phyloP scores from a whole-genome alignment of 179 eudicot genomes.

The Beta corolliflora region DNA sequence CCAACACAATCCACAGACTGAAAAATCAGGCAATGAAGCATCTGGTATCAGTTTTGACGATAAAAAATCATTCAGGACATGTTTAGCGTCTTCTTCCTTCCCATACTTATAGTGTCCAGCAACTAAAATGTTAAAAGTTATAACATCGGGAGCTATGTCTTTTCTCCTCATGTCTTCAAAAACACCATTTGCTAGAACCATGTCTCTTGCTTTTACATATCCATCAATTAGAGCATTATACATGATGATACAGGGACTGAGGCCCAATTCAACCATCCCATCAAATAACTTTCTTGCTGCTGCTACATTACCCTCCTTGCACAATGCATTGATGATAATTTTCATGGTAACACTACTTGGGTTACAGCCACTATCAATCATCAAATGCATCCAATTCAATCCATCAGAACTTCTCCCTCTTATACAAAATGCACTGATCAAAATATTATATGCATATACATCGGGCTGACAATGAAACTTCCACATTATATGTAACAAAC shows the following conservation, averaged over 20 bases:
- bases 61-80: constrained; percentile 57
- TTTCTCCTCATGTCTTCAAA: constrained; percentile 69
- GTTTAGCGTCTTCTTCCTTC: constrained; percentile 56
- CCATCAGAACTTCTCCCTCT: constrained; percentile 66
- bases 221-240: constrained; percentile 80
- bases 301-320: constrained; percentile 78
- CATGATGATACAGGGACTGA: constrained; percentile 45
- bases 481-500: constrained; percentile 64
- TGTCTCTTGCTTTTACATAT: constrained; percentile 74
- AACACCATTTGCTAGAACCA: constrained; percentile 59
- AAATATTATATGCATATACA: constrained; percentile 71
- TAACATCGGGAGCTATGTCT: constrained; percentile 66
- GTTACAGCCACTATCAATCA: constrained; percentile 58
- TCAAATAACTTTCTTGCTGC: constrained; percentile 71
- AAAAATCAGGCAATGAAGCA: constrained; percentile 57
- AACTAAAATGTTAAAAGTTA: constrained; percentile 79
- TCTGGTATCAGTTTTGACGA: constrained; percentile 51
- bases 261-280: constrained; percentile 49
- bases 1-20: constrained; percentile 78
- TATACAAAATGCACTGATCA: constrained; percentile 68
- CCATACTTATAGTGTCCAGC: constrained; percentile 76
- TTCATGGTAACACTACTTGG: constrained; percentile 62
- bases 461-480: constrained; percentile 63
- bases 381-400: constrained; percentile 52
- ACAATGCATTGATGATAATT: constrained; percentile 58